Base-by-base conservation (phyloP, 2,329 filamentous ascomycete species). In the Beauveria sp. region DNA sequence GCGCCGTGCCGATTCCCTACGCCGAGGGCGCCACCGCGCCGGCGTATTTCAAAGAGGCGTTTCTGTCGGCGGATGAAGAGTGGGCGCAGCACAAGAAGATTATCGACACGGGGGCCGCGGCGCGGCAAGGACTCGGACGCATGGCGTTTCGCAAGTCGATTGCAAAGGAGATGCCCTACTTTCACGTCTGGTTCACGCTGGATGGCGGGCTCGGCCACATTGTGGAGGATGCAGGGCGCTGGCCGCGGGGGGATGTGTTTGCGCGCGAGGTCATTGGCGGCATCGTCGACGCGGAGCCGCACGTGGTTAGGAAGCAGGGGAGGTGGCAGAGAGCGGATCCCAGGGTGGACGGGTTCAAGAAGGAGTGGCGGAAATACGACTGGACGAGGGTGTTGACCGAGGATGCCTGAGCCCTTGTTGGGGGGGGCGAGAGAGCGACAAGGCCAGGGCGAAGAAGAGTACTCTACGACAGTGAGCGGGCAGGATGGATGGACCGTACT, bases 151-250 rank as follows among this genome's bases (percentile, higher is more conserved):
- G 93, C 1, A 82, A 86, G 61, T 88, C 84, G 22, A 79, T 99
- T 63, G 91, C 90, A 14, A 96, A 96, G 76, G 93, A 99, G 77
- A 93, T 96, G 90, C 93, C 96, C 0, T 99, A 99, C 73, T 99
- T 99, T 69, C 94, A 99, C 72, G 93, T 88, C 22, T 99, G 93
- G 92, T 97, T 97, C 71, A 84, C 86, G 57, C 78, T 99, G 1
- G 92, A 99, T 70, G 94, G 94, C 2, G 94, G 94, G 0, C 75
- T 99, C 65, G 94, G 91, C 0, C 94, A 99, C 72, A 80, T 99
- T 9, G 90, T 99, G 0, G 94, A 99, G 75, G 90, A 99, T 67
- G 79, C 86, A 30, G 82, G 85, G 54, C 80, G 86, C 55, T 99
- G 94, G 94, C 96, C 96, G 0, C 84, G 83, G 67, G 93, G 93